These are phyloP conservation scores for Populus ilicifolia DNA, from an alignment of 345 rosid genomes.

Conservation along the genomic window DNA sequence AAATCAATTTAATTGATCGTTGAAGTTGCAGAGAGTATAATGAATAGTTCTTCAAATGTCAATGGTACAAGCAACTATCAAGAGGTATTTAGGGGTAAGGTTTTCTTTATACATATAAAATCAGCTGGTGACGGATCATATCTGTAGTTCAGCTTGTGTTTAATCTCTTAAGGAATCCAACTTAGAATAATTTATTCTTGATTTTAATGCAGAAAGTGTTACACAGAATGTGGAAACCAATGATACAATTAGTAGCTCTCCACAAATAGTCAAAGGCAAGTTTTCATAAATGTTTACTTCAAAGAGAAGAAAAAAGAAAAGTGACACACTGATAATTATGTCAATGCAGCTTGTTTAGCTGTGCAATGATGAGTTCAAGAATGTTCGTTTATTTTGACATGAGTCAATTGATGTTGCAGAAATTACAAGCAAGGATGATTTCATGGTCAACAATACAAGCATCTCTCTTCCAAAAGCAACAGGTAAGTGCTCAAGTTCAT, in stretches of 20 bases:
- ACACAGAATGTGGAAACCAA: background rate
- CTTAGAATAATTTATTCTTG: background rate
- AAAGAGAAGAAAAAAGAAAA: too few relatives aligned
- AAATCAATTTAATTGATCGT: background rate
- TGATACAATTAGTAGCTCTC: background rate
- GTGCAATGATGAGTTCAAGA: background rate
- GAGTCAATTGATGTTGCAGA: background rate
- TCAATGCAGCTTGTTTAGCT: background rate
- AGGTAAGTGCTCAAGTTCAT: background rate
- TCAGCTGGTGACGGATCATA: background rate
- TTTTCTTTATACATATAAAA: background rate
- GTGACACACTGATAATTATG: background rate
- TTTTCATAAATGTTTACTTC: background rate
- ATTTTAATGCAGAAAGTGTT: background rate
- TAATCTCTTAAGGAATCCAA: background rate
- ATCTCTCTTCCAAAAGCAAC: slow-evolving; percentile 2
- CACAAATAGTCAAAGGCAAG: background rate
- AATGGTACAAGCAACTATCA: background rate
- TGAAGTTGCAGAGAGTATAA: background rate
- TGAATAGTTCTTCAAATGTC: background rate
- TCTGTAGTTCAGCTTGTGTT: background rate
- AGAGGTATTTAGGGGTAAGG: background rate
- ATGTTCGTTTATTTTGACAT: background rate
- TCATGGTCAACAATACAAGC: slow-evolving; percentile 20
- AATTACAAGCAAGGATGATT: background rate